Conservation (phyloP, 805 yeast species). For the Cyberlindnera japonica region DNA sequence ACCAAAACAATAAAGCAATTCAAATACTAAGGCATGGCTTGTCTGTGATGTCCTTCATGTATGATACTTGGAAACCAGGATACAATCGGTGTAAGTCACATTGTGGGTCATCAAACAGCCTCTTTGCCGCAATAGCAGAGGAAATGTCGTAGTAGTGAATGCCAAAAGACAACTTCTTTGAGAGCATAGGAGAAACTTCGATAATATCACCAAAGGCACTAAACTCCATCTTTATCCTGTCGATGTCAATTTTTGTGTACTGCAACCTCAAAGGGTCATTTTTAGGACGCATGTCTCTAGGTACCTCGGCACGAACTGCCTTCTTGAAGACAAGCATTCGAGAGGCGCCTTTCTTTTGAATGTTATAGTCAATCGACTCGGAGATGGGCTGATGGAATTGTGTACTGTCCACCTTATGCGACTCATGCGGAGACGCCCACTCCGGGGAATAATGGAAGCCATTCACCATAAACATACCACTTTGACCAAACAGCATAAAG, state of each 20-base stretch:
- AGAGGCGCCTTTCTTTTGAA: background rate
- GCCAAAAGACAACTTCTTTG: slow-evolving; percentile 58
- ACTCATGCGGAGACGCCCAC: slow-evolving; percentile 37
- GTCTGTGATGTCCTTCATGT: slow-evolving; percentile 65
- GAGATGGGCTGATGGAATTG: slow-evolving; percentile 2
- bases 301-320: slow-evolving; percentile 54
- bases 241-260: slow-evolving; percentile 44
- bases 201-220: slow-evolving; percentile 53
- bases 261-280: slow-evolving; percentile 12
- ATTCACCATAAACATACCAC: slow-evolving; percentile 55
- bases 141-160: slow-evolving; percentile 56
- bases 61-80: slow-evolving; percentile 60
- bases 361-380: background rate
- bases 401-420: background rate
- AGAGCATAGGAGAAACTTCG: slow-evolving; percentile 63
- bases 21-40: slow-evolving; percentile 37
- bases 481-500: slow-evolving; percentile 49
- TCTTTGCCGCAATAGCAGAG: slow-evolving; percentile 58
- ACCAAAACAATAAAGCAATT: background rate
- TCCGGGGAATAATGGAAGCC: slow-evolving; percentile 46
- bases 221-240: slow-evolving; percentile 47
- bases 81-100: slow-evolving; percentile 43
- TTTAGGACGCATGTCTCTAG: slow-evolving; percentile 31
- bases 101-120: slow-evolving; percentile 34
- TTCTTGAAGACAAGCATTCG: slow-evolving; percentile 29